Base-by-base conservation (phyloP, 179 eudicot genomes). In the Spergularia azorica region DNA sequence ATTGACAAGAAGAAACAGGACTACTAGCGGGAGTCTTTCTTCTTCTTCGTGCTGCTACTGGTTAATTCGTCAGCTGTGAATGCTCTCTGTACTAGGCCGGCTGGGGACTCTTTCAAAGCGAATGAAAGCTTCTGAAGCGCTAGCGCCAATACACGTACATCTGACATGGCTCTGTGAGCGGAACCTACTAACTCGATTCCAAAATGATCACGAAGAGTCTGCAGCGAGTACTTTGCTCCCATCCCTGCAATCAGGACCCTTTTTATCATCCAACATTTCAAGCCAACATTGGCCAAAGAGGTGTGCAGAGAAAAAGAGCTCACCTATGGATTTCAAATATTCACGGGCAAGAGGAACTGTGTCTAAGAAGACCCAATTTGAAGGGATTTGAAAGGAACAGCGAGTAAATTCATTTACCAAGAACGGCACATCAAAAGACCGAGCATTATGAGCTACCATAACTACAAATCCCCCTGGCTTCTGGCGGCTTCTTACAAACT, bases 161-260 rank as follows among this genome's bases (percentile, higher is more conserved):
- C 98, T 2, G 97, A 76, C 87, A 89, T 83, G 59, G 98, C 98
- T 84, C 97, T 88, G 77, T 95, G 98, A 46, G 95, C 95, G 16
- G 86, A 20, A 54, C 97, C 95, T 38, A 52, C 74, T 76, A 73
- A 63, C 11, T 83, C 76, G 63, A 93, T 84, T 9, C 79, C 76
- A 80, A 84, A 95, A 77, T 87, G 67, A 73, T 89, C 87, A 2
- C 90, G 79, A 51, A 95, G 93, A 56, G 85, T 89, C 81, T 83
- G 83, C 80, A 88, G 71, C 0, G 84, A 50, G 56, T 60, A 60
- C 55, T 43, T 88, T 14, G 79, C 15, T 36, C 80, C 67, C 63
- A 41, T n/a, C 66, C 94, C 98, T 92, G 89, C 73, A 62, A 68
- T 15, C 14, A 67, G 58, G 73, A 52, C 17, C 18, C 13, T 48